Evolutionary conservation across 208 protist species (phyloP), one percentile per base, ranked within the genome.

Genomic region (Leishmania braziliensis): DNA sequence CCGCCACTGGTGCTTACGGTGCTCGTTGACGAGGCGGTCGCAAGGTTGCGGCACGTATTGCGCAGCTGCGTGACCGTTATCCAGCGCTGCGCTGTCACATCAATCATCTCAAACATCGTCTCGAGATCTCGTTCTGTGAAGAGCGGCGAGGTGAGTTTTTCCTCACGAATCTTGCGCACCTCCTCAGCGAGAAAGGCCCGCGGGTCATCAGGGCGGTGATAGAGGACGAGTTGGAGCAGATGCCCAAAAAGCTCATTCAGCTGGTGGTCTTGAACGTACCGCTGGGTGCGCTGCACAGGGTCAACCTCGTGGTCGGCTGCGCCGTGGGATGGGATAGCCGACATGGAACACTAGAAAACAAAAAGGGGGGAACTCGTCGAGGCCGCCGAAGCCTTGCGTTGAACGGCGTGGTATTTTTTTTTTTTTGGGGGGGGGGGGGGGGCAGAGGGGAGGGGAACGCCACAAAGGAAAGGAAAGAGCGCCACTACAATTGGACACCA

Each of bases 21-120:
- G 3, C 48, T 62, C 26, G 46, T 71, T 12, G 80, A 71, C 5
- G 82, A 77, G 16, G 89, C 85, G 3, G 91, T 93, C 3, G 95
- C 88, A 39, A 98, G 84, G 76, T 98, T 98, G 66, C 87, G 85
- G 81, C 91, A 96, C 18, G 91, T 94, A 85, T 98, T 96, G 53
- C 93, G 92, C 70, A 98, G 88, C 79, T 98, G 95, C 48, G 78
- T 76, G 29, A 94, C 86, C 3, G 95, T 96, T 68, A 98, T 92
- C 86, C 86, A 93, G 20, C 88, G 86, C 88, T 98, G 95, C 72
- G 89, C 87, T 0, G 95, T 97, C 26, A 97, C 92, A 83, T 98
- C 95, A 71, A 97, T 97, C 65, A 97, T 87, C 71, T 97, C 89
- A 74, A 97, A 98, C 93, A 98, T 98, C 20, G 94, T 98, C 78